phyloP scores from a whole-genome alignment of 139 green algal species.

The Ulvella scutata region DNA sequence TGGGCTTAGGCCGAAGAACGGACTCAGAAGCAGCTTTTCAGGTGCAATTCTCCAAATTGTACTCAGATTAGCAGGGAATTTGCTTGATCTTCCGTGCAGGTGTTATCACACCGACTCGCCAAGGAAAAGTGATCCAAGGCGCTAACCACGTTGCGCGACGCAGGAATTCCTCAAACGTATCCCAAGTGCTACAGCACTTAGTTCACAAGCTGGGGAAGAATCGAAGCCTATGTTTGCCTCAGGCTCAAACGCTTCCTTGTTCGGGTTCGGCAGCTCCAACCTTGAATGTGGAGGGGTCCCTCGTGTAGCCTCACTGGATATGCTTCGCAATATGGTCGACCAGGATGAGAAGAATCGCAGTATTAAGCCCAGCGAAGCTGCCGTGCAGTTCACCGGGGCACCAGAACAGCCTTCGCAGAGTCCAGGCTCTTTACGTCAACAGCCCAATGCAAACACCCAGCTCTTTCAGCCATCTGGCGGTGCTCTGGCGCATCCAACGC shows the following conservation, averaged over 20 bases:
- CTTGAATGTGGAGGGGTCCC: constrained; percentile 22
- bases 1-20: constrained; percentile 12
- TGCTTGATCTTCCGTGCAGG: background rate
- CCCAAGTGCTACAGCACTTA: constrained; percentile 25
- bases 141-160: background rate
- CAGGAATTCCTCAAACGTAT: constrained; percentile 61
- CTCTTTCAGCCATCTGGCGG: background rate
- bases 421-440: background rate
- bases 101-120: background rate
- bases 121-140: background rate
- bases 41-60: background rate
- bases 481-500: background rate
- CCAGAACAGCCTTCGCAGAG: background rate
- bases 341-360: background rate
- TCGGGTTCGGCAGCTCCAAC: background rate
- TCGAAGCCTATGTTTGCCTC: background rate
- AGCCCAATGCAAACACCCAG: background rate
- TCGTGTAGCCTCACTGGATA: constrained; percentile 39
- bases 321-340: constrained; percentile 33
- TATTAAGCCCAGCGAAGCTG: background rate
- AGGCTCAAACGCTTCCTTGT: constrained; percentile 4
- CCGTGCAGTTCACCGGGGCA: background rate
- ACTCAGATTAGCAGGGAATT: background rate
- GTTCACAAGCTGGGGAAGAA: background rate
- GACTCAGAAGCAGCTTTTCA: constrained; percentile 42